phyloP scores from a whole-genome alignment of 2,329 filamentous ascomycete species.

The Curvularia sp. region DNA sequence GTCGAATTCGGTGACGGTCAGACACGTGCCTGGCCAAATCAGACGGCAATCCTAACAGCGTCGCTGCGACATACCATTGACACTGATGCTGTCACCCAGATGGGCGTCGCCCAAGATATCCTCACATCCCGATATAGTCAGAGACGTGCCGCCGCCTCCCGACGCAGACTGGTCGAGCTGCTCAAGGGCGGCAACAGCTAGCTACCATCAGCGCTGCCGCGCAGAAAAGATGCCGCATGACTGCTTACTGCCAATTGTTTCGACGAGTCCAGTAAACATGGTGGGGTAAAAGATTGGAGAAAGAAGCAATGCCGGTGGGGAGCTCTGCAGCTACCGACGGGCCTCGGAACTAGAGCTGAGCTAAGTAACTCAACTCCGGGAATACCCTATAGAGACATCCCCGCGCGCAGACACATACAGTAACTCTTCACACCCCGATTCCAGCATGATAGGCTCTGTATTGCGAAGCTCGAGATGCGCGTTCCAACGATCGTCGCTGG shows the following conservation, averaged over 20 bases:
- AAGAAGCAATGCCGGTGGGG: constrained; percentile 28
- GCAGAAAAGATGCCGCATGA: constrained; percentile 3
- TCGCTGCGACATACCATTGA: constrained; percentile 74
- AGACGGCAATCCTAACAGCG: constrained; percentile 2
- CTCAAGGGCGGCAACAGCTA: constrained; percentile 85
- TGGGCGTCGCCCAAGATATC: constrained; percentile 83
- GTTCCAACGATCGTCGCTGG: constrained; percentile 12
- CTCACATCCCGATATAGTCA: constrained; percentile 80
- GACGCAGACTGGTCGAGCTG: constrained; percentile 74
- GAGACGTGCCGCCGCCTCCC: constrained; percentile 81
- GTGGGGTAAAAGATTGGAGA: constrained; percentile 30
- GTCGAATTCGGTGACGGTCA: constrained; percentile 83
- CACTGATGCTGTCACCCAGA: constrained; percentile 89
- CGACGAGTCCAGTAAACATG: constrained; percentile 85
- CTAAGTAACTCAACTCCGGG: constrained; percentile 19
- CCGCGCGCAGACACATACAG: constrained; percentile 3
- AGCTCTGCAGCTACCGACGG: constrained; percentile 25
- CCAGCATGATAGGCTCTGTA: constrained; percentile 25
- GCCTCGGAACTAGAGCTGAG: constrained; percentile 30
- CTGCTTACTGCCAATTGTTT: constrained; percentile 78
- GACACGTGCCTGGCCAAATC: constrained; percentile 71
- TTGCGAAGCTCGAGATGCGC: constrained; percentile 26
- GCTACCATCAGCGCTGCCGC: constrained; percentile 41
- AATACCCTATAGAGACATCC: constrained; percentile 19
- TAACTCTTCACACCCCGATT: constrained; percentile 2